Evolutionary conservation across 1,284 basidiomycete genomes (phyloP), one percentile per base, ranked within the genome.

Genomic region (Melampsora americana): DNA sequence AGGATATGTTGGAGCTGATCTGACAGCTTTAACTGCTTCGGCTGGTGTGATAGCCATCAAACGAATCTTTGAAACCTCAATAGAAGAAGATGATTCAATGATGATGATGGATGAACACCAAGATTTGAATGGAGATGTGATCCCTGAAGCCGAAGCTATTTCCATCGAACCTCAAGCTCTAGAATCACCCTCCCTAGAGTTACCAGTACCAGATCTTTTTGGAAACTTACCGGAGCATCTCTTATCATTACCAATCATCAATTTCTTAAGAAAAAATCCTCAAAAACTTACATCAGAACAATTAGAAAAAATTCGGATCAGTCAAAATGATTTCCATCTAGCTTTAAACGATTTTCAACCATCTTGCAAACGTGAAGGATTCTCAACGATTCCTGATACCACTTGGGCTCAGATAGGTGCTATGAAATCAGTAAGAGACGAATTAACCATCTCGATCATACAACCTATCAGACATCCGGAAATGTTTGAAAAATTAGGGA

Each of bases 321-420:
- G 89, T 0, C 88, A 88, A 23, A 82, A 85, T 0, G 94, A 96
- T 83, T 99, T 99, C 82, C 84, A 84, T 3, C 84, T 85, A 1
- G 95, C 95, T 0, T 87, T 98, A 20, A 87, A 88, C 76, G 87
- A 92, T 59, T 89, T 97, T 0, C 95, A 98, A 82, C 95, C 95
- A 0, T 96, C 93, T 0, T 93, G 95, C 7, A 95, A 95, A 82
- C 90, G 95, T 69, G 95, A 99, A 85, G 96, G 96, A 2, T 99
- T 99, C 80, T 90, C 95, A 2, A 98, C 95, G 0, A 91, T 97
- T 0, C 95, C 96, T 0, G 92, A 95, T 80, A 92, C 98, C 0
- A 91, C 92, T 0, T 99, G 95, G 94, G 86, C 90, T 0, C 94
- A 98, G 80, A 87, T 99, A 53, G 96, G 96, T n/a, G 95, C 95